A percentile compares a stretch with the other conserved stretches of the same genome.
These are phyloP conservation scores for Stellera chamaejasme DNA, from an alignment of 345 rosid genomes.

Conservation along the genomic window DNA sequence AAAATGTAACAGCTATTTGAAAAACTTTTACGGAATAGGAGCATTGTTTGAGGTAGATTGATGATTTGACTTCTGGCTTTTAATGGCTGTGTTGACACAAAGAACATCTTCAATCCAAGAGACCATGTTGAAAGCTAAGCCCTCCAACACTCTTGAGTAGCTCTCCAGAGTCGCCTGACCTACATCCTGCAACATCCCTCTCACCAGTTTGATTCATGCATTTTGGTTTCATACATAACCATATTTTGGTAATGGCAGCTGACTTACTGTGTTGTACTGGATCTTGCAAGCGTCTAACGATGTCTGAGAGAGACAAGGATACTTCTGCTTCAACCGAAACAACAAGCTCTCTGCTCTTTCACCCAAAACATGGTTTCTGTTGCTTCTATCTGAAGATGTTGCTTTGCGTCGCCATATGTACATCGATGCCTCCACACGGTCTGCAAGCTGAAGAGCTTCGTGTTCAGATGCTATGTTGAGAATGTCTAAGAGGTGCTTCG, in stretches of 20 bases:
- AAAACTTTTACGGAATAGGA: no score
- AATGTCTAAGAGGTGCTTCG: slow-evolving; percentile 55
- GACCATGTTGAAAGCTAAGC: slow-evolving; percentile 80
- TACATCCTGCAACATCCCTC: slow-evolving; percentile 55
- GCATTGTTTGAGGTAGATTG: slow-evolving; percentile 4
- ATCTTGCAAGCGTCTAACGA: slow-evolving; percentile 92
- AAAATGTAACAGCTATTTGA: no score
- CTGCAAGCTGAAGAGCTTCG: slow-evolving; percentile 87
- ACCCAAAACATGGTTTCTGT: slow-evolving; percentile 70
- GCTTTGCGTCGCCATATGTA: slow-evolving; percentile 94
- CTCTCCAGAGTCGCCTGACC: slow-evolving; percentile 87
- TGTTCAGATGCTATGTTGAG: slow-evolving; percentile 73
- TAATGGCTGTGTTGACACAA: slow-evolving; percentile 52
- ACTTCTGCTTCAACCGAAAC: slow-evolving; percentile 78
- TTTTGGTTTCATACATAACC: background rate
- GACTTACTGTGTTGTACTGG: slow-evolving; percentile 62
- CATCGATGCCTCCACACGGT: slow-evolving; percentile 75
- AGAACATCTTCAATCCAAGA: slow-evolving; percentile 93
- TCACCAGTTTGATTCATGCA: background rate
- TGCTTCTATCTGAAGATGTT: slow-evolving; percentile 45
- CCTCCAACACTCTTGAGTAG: slow-evolving; percentile 86
- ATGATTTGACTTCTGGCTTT: background rate
- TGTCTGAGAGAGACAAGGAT: slow-evolving; percentile 86
- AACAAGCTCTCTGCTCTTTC: slow-evolving; percentile 80
- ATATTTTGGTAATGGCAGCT: background rate